Evolutionary conservation across 441 rosid genomes (phyloP).

Genomic region (Pelargonium fulgidum): DNA sequence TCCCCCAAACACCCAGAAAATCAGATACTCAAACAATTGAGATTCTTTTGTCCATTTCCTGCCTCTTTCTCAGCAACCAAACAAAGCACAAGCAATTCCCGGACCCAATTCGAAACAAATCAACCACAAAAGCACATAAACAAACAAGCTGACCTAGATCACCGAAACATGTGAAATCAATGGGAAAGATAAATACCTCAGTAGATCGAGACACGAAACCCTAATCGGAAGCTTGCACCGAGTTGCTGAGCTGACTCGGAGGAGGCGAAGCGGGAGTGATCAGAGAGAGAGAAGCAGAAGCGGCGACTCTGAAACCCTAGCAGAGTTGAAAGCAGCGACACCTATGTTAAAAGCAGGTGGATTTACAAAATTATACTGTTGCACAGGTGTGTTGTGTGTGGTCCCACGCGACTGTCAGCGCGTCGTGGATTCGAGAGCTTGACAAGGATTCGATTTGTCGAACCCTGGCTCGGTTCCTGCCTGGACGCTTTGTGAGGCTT

Average conservation of each 20-base stretch:
- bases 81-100: not conserved
- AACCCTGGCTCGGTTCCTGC: not conserved
- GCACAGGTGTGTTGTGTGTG: not conserved
- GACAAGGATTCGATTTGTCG: not conserved
- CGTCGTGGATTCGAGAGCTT: not conserved
- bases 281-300: constrained; percentile 13
- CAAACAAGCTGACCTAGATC: not conserved
- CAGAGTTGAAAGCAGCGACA: constrained; percentile 13
- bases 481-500: too few species aligned
- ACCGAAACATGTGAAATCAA: not conserved
- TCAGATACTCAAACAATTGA: too few species aligned
- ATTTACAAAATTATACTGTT: constrained; percentile 6
- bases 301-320: constrained; percentile 30
- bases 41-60: not conserved
- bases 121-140: not conserved
- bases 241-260: constrained; percentile 19
- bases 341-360: constrained; percentile 1
- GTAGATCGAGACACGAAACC: not conserved
- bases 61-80: not conserved
- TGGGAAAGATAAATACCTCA: not conserved
- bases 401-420: constrained; percentile 3
- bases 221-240: constrained; percentile 8
- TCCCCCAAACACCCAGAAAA: not conserved
- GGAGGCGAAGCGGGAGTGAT: constrained; percentile 1
- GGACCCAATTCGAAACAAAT: not conserved